Base-by-base conservation (phyloP, 208 protist genomes). In the Leishmania major region DNA sequence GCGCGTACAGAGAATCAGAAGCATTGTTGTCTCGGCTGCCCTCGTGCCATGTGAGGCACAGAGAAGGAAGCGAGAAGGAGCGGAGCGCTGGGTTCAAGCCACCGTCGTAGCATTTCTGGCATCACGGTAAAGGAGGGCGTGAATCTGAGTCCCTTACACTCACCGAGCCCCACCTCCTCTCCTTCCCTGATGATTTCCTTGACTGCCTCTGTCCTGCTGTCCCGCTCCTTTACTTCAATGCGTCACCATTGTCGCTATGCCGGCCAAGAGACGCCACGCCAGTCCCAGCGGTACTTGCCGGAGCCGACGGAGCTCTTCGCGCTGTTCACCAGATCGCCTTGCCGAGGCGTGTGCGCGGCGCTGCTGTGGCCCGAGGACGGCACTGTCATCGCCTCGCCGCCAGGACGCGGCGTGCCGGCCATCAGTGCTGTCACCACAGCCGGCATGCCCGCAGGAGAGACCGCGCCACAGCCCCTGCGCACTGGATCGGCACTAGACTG, bases 221-320 rank as follows among this genome's bases (percentile, higher is more conserved):
- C 25, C 8, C 19, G 47, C 28, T 57, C 28, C 35, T 25, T 25
- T 40, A 15, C 28, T 7, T 57, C 49, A 25, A 59, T 22, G 28
- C 53, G 43, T 43, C 7, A 22, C 40, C 1, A 0, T 74, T n/a
- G 67, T 53, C 70, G 3, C 51, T 76, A 82, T 28, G 49, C 64
- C 25, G 40, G 70, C 77, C 69, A 77, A 76, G 72, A 82, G 40
- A 71, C 80, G 73, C 80, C 78, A 31, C 85, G 80, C 86, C 88
- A 92, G 40, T 92, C 78, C 86, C 88, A 91, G 4, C 87, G 55
- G 77, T 87, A 92, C 82, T 90, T 85, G 17, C 84, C 84, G 2
- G 72, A 78, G 17, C 81, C 81, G 13, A 81, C 79, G n/a, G 77
- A 88, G 47, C 75, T 84, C 59, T 82, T 86, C 5, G 81, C 72